Percentiles rank a stretch among this genome's conserved stretches.
Conservation (phyloP, 169 alveolate genomes). For the Eimeria zaria region DNA sequence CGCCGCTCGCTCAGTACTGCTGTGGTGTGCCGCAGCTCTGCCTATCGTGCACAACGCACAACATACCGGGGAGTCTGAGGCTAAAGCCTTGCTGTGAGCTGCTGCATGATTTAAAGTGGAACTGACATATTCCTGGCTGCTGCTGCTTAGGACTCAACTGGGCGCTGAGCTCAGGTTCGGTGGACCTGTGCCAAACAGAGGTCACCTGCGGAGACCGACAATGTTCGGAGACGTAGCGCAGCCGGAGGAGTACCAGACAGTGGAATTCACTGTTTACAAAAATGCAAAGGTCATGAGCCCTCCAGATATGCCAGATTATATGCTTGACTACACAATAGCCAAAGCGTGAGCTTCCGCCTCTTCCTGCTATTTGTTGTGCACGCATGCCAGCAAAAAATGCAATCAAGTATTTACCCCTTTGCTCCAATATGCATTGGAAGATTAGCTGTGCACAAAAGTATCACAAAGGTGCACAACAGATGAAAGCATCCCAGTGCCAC, state of each 20-base stretch:
- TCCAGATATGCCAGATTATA: slow-evolving; percentile 94
- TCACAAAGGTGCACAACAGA: neutral
- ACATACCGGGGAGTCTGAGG: neutral
- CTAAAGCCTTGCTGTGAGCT: neutral
- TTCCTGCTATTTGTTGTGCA: neutral
- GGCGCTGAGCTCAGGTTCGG: neutral
- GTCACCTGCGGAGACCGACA: slow-evolving; percentile 25
- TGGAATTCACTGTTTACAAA: slow-evolving; percentile 85
- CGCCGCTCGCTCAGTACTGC: neutral
- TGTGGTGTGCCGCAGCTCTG: neutral
- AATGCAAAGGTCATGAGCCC: slow-evolving; percentile 93
- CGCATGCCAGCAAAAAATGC: neutral
- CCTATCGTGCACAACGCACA: neutral
- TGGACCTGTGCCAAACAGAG: neutral
- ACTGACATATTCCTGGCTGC: neutral
- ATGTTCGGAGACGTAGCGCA: slow-evolving; percentile 59
- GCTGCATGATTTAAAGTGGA: neutral
- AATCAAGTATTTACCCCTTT: neutral
- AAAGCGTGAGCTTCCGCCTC: slow-evolving; percentile 56
- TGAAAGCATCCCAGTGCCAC: neutral
- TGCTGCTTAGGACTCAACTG: neutral
- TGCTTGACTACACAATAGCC: slow-evolving; percentile 84
- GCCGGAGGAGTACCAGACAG: slow-evolving; percentile 65
- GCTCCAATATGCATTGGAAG: neutral
- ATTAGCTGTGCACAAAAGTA: neutral